phyloP scores from a whole-genome alignment of 1,284 basidiomycete species.

The Pascua guehoae region DNA sequence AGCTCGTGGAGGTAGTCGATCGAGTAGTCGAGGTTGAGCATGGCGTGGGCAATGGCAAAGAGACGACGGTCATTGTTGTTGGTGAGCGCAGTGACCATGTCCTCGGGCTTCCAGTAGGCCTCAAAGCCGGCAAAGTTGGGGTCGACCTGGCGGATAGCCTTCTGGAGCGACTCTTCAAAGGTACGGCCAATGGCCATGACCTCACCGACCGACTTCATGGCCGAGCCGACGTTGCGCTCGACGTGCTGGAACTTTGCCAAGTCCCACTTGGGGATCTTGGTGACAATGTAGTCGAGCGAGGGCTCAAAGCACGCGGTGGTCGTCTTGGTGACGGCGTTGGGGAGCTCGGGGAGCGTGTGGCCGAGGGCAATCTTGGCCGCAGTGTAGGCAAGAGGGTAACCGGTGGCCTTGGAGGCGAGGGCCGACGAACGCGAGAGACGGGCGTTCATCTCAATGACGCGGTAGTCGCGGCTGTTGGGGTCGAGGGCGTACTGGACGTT shows the following conservation, averaged over 20 bases:
- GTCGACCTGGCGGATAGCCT: constrained; percentile 96
- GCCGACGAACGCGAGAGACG: constrained; percentile 72
- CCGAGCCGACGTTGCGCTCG: constrained; percentile 89
- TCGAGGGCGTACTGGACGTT: constrained; percentile 92
- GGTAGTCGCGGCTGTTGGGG: constrained; percentile 88
- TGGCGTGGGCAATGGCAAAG: constrained; percentile 93
- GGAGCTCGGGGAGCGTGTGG: constrained; percentile 93
- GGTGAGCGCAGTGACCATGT: constrained; percentile 72
- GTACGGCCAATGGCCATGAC: constrained; percentile 99
- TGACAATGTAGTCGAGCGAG: constrained; percentile 99
- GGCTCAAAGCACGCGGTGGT: constrained; percentile 99
- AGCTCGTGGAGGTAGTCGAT: constrained; percentile 87
- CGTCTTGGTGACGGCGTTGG: constrained; percentile 98
- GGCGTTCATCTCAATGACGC: constrained; percentile 97
- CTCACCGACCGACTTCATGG: constrained; percentile 99
- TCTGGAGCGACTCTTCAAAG: constrained; percentile 97
- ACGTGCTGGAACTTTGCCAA: constrained; percentile 97
- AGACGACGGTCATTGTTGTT: constrained; percentile 75
- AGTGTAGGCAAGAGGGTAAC: constrained; percentile 98
- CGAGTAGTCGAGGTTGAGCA: constrained; percentile 81
- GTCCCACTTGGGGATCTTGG: constrained; percentile 99
- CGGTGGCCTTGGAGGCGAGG: constrained; percentile 96
- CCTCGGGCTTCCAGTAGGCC: constrained; percentile 65
- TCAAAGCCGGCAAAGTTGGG: constrained; percentile 69
- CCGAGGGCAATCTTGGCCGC: constrained; percentile 99